A percentile compares a stretch with the other conserved stretches of the same genome.
phyloP scores from a whole-genome alignment of 2,329 filamentous ascomycete genomes.

The Botrytis fragariae region DNA sequence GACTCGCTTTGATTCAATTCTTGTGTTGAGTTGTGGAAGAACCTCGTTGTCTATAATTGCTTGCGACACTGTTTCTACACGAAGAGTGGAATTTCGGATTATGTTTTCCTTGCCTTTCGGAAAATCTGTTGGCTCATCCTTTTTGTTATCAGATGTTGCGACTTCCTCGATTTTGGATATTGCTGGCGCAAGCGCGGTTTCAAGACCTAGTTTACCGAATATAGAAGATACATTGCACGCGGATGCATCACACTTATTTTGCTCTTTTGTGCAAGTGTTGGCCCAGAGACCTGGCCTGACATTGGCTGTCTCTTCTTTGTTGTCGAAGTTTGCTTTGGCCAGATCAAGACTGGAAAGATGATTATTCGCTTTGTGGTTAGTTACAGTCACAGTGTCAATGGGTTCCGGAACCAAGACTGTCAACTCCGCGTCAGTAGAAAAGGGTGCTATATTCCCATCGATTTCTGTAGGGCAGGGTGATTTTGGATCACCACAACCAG shows the following conservation, averaged over 20 bases:
- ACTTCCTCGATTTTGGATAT: not conserved
- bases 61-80: constrained; percentile 1
- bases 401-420: not conserved
- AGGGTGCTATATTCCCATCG: not conserved
- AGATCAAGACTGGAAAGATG: not conserved
- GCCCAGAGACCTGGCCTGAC: not conserved
- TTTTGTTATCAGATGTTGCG: not conserved
- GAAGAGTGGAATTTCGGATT: not conserved
- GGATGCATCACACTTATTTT: not conserved
- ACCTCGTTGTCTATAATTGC: not conserved
- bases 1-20: constrained; percentile 16
- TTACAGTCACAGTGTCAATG: not conserved
- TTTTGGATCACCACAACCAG: not conserved
- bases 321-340: not conserved
- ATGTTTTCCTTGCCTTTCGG: not conserved
- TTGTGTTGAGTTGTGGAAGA: not conserved
- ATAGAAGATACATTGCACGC: not conserved
- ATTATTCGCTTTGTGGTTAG: not conserved
- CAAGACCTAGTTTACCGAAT: not conserved
- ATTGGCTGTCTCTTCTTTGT: not conserved
- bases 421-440: not conserved
- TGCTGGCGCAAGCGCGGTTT: not conserved
- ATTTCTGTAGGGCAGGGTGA: not conserved
- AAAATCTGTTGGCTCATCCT: not conserved
- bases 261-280: not conserved